Evolutionary conservation across 441 rosid species (phyloP), one percentile per base, ranked within the genome.

Genomic region (Populus hybrid): DNA sequence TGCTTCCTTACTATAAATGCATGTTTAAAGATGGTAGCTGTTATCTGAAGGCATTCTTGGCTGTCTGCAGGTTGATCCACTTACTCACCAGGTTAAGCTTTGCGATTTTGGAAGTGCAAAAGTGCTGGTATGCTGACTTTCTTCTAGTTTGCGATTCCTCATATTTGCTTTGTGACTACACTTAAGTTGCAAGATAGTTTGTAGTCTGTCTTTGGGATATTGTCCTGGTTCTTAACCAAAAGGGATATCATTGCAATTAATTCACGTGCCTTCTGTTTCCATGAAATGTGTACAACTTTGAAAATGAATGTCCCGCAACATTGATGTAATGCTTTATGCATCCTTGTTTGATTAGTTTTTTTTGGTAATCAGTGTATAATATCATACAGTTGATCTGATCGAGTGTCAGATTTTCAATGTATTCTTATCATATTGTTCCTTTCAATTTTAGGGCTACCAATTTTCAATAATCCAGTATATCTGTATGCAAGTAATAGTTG

Each of bases 31-130:
- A 21, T 14, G 73, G 28, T n/a, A 9, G 24, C 56, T 69, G 53
- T 69, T 10, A 4, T 69, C 64, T 83, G 38, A 70, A 71, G 50
- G 18, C 29, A 29, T 68, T 72, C 11, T 78, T 75, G 75, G 11
- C 40, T 75, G 45, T 84, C 63, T 71, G 77, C 83, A 97, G 99
- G 99, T 97, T 74, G 95, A 97, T 88, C 99, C 99, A 64, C 95
- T 90, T 24, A 93, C 98, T 28, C 99, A 95, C 76, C 99, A 95
- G 80, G 98, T 97, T 81, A 97, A 97, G 86, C 89, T 97, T 77
- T 97, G 99, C 70, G 99, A 97, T 83, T 97, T 97, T 87, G 99
- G 99, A 76, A 97, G 99, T 77, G 99, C 99, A 31, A 97, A 97
- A 91, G 95, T 90, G 85, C 91, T 97, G 33, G 99, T 95, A 88